Percentiles rank a stretch among this genome's conserved stretches.
Conservation (phyloP, 805 yeast species). For the Myxozyma vanderwaltii region DNA sequence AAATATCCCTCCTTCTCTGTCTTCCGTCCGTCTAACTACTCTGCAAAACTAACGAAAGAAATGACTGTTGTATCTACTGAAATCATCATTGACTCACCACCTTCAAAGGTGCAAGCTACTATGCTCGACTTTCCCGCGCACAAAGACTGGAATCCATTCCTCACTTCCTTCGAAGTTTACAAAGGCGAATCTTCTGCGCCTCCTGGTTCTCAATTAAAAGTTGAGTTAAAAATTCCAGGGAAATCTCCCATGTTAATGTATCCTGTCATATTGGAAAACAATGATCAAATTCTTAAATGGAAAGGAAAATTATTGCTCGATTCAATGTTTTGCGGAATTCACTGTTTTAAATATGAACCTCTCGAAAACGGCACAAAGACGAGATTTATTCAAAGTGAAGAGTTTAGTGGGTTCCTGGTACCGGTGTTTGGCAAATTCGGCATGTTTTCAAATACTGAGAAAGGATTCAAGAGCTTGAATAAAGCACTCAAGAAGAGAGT, state of each 20-base stretch:
- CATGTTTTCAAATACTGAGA: neutral
- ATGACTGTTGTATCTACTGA: neutral
- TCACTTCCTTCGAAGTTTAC: neutral
- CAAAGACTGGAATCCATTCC: conserved; percentile 7
- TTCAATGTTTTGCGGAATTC: neutral
- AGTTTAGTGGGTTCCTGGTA: neutral
- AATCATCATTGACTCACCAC: conserved; percentile 8
- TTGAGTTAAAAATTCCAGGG: neutral
- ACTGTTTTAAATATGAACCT: conserved; percentile 4
- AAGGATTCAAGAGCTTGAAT: neutral
- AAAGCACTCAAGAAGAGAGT: conserved; percentile 7
- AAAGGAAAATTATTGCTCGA: neutral
- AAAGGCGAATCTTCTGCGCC: neutral
- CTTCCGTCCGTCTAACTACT: too few relatives aligned
- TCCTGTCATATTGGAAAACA: conserved; percentile 6
- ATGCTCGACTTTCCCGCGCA: conserved; percentile 8
- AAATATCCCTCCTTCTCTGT: too few relatives aligned
- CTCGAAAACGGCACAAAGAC: conserved; percentile 3
- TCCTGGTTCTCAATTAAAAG: neutral
- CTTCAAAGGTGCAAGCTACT: neutral
- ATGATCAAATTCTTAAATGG: conserved; percentile 4
- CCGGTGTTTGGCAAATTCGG: neutral
- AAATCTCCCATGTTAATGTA: neutral
- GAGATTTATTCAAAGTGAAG: neutral
- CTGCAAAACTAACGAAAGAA: too few relatives aligned